Evolutionary conservation across 352 stramenopile species (phyloP).

Genomic region (Phytophthora pini): DNA sequence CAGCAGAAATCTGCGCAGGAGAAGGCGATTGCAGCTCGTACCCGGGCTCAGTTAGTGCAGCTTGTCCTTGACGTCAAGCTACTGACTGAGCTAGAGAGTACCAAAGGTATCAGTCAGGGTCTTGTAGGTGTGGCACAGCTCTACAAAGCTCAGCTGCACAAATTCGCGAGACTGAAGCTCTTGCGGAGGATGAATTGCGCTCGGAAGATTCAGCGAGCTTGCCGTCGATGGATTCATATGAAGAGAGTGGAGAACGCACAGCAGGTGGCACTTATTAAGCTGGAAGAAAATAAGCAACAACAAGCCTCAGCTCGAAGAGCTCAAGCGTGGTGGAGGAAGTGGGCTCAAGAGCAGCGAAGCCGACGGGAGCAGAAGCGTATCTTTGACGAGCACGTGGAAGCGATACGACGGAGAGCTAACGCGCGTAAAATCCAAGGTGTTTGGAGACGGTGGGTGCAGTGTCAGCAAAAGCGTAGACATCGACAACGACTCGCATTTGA

Average conservation of each 20-base stretch:
- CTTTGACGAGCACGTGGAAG: slow-evolving; percentile 11
- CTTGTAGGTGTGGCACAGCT: slow-evolving; percentile 19
- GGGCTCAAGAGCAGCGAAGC: slow-evolving; percentile 2
- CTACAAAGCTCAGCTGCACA: slow-evolving; percentile 3
- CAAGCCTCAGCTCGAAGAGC: slow-evolving; percentile 19
- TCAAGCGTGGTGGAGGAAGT: slow-evolving; percentile 32
- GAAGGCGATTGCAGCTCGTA: slow-evolving; percentile 26
- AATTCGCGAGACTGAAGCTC: slow-evolving; percentile 23
- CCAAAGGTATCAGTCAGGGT: slow-evolving; percentile 10
- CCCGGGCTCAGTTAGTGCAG: slow-evolving; percentile 39
- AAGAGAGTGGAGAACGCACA: slow-evolving; percentile 23
- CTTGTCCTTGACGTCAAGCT: slow-evolving; percentile 47
- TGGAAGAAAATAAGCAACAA: slow-evolving; percentile 15
- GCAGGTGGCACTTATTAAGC: slow-evolving; percentile 7
- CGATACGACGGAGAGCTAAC: background rate
- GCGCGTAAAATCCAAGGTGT: too few species aligned
- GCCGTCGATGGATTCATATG: slow-evolving; percentile 15
- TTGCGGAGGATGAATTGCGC: slow-evolving; percentile 16
- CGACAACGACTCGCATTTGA: slow-evolving; percentile 4
- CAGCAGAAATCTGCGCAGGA: slow-evolving; percentile 28
- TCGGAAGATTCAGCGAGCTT: slow-evolving; percentile 36
- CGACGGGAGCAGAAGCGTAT: slow-evolving; percentile 17
- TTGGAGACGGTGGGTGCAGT: too few species aligned
- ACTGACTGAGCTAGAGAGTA: slow-evolving; percentile 29
- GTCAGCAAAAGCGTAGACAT: slow-evolving; percentile 7